Percentiles rank a stretch among this genome's conserved stretches.
Evolutionary conservation across 2,329 filamentous ascomycete genomes (phyloP).

Genomic region (Monosporascus sp.): DNA sequence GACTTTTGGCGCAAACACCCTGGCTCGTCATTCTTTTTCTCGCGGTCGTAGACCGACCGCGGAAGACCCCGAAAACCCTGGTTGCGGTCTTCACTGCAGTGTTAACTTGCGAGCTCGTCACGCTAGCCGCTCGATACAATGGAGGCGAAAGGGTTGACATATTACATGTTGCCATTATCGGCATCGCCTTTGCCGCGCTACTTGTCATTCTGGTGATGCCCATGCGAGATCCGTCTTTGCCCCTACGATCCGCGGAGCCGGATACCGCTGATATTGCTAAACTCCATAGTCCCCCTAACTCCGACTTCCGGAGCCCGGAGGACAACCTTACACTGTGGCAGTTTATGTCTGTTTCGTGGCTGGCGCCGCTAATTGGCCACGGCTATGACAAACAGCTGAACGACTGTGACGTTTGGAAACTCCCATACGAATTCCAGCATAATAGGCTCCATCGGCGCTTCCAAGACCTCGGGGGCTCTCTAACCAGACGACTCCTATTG

Average conservation of each 20-base stretch:
- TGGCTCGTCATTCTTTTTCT: constrained; percentile 35
- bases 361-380: constrained; percentile 64
- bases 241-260: constrained; percentile 29
- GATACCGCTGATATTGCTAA: constrained; percentile 53
- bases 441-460: constrained; percentile 69
- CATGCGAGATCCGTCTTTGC: constrained; percentile 47
- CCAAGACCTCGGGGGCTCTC: constrained; percentile 65
- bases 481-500: constrained; percentile 62
- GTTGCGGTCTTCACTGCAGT: constrained; percentile 34
- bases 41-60: constrained; percentile 33
- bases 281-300: constrained; percentile 51
- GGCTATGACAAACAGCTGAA: constrained; percentile 63
- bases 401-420: constrained; percentile 75
- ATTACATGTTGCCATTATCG: constrained; percentile 29
- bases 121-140: constrained; percentile 19
- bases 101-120: constrained; percentile 25
- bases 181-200: constrained; percentile 42
- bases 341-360: constrained; percentile 83
- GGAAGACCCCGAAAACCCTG: constrained; percentile 36
- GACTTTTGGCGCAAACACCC: constrained; percentile 32
- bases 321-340: constrained; percentile 76
- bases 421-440: constrained; percentile 81
- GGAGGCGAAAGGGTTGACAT: constrained; percentile 27
- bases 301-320: constrained; percentile 64
- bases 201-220: constrained; percentile 63